These are phyloP conservation scores for Leccinum pallidistipes DNA, from an alignment of 1,284 basidiomycete genomes.

Conservation along the genomic window DNA sequence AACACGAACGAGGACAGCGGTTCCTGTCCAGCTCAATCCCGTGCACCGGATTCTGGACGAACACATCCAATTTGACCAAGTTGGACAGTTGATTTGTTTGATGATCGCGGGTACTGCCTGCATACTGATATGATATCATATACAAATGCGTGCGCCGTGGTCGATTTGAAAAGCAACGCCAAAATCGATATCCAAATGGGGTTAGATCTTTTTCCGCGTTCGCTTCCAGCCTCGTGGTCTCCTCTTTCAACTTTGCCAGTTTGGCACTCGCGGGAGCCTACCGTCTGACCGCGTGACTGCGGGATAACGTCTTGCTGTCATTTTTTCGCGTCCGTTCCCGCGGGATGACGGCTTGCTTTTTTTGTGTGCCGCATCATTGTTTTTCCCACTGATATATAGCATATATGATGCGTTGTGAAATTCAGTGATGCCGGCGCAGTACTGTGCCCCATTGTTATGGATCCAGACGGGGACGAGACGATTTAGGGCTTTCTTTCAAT, in stretches of 20 bases:
- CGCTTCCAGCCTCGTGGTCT: slow-evolving; percentile 17
- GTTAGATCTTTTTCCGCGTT: not conserved
- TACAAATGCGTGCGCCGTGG: not conserved
- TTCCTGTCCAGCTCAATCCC: slow-evolving; percentile 8
- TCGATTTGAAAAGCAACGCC: slow-evolving; percentile 5
- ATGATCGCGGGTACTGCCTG: slow-evolving; percentile 7
- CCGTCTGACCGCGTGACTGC: not conserved
- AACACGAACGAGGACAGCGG: slow-evolving; percentile 23
- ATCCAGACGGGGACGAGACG: slow-evolving; percentile 7
- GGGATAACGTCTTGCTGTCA: not conserved
- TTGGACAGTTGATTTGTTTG: slow-evolving; percentile 17
- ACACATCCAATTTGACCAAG: slow-evolving; percentile 14
- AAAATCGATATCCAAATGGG: slow-evolving; percentile 2
- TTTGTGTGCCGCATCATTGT: not conserved
- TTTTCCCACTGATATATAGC: not conserved
- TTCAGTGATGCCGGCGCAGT: slow-evolving; percentile 19
- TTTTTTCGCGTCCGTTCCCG: not conserved
- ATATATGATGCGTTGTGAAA: slow-evolving; percentile 16
- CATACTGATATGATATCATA: slow-evolving; percentile 6
- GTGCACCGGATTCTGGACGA: slow-evolving; percentile 8
- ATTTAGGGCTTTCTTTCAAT: not conserved
- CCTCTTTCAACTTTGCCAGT: slow-evolving; percentile 4
- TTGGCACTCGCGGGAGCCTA: not conserved
- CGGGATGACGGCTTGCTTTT: slow-evolving; percentile 2
- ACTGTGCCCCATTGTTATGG: slow-evolving; percentile 21